A percentile compares a stretch with the other conserved stretches of the same genome.
phyloP scores from a whole-genome alignment of 2,329 filamentous ascomycete genomes.

The Apiospora pterosperma region DNA sequence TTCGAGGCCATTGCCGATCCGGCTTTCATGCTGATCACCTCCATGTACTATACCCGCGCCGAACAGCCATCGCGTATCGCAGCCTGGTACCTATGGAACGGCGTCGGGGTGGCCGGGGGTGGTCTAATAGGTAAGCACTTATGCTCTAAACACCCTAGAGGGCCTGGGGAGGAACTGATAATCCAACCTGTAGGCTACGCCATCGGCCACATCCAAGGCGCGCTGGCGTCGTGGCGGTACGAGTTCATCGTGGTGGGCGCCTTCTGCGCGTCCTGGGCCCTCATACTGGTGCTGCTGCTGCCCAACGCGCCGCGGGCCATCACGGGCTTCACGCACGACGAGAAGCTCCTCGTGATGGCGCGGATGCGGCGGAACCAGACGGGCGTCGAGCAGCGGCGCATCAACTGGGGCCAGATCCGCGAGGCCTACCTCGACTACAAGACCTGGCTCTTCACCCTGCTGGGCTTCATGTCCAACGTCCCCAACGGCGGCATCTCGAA shows the following conservation, averaged over 20 bases:
- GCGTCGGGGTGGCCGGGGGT: neutral
- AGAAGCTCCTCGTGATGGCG: slow-evolving; percentile 39
- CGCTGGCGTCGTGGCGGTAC: slow-evolving; percentile 38
- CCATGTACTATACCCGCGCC: slow-evolving; percentile 44
- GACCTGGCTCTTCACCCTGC: slow-evolving; percentile 41
- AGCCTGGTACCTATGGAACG: slow-evolving; percentile 6
- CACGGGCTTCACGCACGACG: slow-evolving; percentile 36
- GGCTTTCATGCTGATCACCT: slow-evolving; percentile 47
- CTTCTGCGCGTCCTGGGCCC: slow-evolving; percentile 38
- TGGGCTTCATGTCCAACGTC: slow-evolving; percentile 47
- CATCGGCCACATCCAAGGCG: slow-evolving; percentile 37
- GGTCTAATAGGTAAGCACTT: neutral
- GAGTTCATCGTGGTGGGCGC: slow-evolving; percentile 43
- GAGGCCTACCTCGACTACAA: slow-evolving; percentile 43
- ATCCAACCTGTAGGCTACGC: slow-evolving; percentile 30
- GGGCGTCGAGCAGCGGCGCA: slow-evolving; percentile 42
- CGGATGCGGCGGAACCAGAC: slow-evolving; percentile 33
- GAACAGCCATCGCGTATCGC: slow-evolving; percentile 43
- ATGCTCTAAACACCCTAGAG: neutral
- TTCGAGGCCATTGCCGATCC: slow-evolving; percentile 47
- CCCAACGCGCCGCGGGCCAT: slow-evolving; percentile 39
- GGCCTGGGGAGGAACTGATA: slow-evolving; percentile 36
- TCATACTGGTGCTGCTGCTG: slow-evolving; percentile 34
- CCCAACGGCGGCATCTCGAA: slow-evolving; percentile 52
- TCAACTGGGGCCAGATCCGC: slow-evolving; percentile 44